Evolutionary conservation across 345 rosid species (phyloP).

Genomic region (Salix udensis): DNA sequence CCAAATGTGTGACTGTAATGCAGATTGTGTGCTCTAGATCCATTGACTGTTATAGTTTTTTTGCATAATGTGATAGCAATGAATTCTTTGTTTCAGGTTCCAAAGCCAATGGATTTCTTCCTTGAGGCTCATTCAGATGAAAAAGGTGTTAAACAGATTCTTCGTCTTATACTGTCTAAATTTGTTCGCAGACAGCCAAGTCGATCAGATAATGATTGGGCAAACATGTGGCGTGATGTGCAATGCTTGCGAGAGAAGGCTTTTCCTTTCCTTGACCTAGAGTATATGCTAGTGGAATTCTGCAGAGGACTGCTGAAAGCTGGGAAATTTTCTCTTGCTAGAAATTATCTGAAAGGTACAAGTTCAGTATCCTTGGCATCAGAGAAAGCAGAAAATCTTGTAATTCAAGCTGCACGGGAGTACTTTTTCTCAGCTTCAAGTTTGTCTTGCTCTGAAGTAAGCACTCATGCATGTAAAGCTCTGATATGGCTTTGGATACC

Average conservation of each 20-base stretch:
- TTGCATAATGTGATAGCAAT: slow-evolving; percentile 1
- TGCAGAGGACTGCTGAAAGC: slow-evolving; percentile 96
- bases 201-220: slow-evolving; percentile 94
- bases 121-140: slow-evolving; percentile 75
- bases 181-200: slow-evolving; percentile 79
- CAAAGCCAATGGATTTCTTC: slow-evolving; percentile 74
- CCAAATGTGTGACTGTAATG: neutral
- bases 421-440: slow-evolving; percentile 94
- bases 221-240: slow-evolving; percentile 96
- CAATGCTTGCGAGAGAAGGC: slow-evolving; percentile 78
- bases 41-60: neutral
- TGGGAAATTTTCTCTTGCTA: slow-evolving; percentile 93
- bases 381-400: slow-evolving; percentile 89
- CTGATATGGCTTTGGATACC: slow-evolving; percentile 8
- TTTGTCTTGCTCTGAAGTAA: slow-evolving; percentile 82
- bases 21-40: neutral
- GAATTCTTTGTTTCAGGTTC: slow-evolving; percentile 53
- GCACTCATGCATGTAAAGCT: slow-evolving; percentile 14
- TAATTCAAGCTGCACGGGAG: slow-evolving; percentile 89
- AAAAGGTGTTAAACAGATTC: slow-evolving; percentile 82
- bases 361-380: slow-evolving; percentile 69
- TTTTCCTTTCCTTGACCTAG: slow-evolving; percentile 81
- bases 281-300: slow-evolving; percentile 82
- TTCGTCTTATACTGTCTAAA: slow-evolving; percentile 91
- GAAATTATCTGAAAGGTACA: slow-evolving; percentile 90